These are phyloP conservation scores for Nicotiana obtusifolia DNA, from an alignment of 257 asterid species.

Conservation along the genomic window DNA sequence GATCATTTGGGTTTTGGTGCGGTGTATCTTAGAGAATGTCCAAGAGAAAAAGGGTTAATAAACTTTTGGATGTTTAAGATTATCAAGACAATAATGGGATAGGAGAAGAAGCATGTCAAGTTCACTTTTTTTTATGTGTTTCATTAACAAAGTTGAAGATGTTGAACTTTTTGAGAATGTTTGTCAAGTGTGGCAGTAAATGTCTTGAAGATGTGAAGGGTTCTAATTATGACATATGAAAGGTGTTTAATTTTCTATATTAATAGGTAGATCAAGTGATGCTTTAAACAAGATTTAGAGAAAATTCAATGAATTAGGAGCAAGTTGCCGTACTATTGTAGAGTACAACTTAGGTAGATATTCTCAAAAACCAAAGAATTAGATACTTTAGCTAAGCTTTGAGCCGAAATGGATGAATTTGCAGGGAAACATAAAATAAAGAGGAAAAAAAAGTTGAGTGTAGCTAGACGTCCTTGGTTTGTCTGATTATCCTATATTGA, in stretches of 20 bases:
- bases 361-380: not conserved
- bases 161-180: constrained; percentile 1
- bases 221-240: not conserved
- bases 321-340: not conserved
- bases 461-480: not conserved
- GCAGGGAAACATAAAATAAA: not conserved
- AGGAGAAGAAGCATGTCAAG: constrained; percentile 1
- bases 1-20: constrained; percentile 15
- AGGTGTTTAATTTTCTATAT: not conserved
- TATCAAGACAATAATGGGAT: not conserved
- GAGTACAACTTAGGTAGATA: not conserved
- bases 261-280: not conserved
- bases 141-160: not conserved
- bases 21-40: constrained; percentile 18
- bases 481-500: too few relatives aligned
- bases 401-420: not conserved
- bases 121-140: not conserved
- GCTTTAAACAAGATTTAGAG: not conserved
- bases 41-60: constrained; percentile 6
- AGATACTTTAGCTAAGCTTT: not conserved
- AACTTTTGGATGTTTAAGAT: constrained; percentile 5
- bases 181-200: constrained; percentile 9
- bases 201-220: not conserved
- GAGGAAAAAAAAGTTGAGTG: not conserved
- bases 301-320: constrained; percentile 1